Evolutionary conservation across 371 early-diverging fungal species (phyloP), one percentile per base, ranked within the genome.

Genomic region (Rhizopus sp.): DNA sequence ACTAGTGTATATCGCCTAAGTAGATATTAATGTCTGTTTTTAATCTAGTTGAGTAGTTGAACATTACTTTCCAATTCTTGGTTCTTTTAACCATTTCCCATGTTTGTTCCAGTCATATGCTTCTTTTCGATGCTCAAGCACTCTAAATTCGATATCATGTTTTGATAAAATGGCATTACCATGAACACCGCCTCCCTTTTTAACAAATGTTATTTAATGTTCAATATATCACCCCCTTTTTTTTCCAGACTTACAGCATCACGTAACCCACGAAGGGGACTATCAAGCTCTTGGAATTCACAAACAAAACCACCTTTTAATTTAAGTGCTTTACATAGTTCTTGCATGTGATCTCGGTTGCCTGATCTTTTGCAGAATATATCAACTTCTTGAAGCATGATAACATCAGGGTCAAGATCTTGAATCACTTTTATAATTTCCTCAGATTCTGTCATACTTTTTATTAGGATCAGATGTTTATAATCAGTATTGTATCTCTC

Each of bases 141-240:
- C 82, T 15, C 85, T 64, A 50, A 86, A 82, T 4, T 72, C 72
- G 60, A 92, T 67, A 51, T 87, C 87, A 62, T 82, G 81, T 56
- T 79, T 86, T 4, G 88, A 83, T 41, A 88, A 67, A n/a, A 93
- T 88, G 0, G 93, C 92, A 65, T 92, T 93, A 3, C 91, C 93
- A 66, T 93, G 93, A 3, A 89, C 66, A 3, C 93, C 93, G 8
- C 92, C 91, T 17, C 92, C 93, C 77, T 87, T 66, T 45, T 69
- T 37, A 53, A 31, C 17, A 42, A 17, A 55, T 2, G 8, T 39
- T 30, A 15, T 57, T 31, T 31, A 31, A 16, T 13, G 17, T 8
- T 34, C 12, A 38, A 1, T 13, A 54, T n/a, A 16, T 5, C n/a
- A 23, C 23, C 23, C 23, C 23, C 23, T 41, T 40, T 50, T 8